Evolutionary conservation across 768 basidiomycete species (phyloP).

Genomic region (Mycena rebaudengoi): DNA sequence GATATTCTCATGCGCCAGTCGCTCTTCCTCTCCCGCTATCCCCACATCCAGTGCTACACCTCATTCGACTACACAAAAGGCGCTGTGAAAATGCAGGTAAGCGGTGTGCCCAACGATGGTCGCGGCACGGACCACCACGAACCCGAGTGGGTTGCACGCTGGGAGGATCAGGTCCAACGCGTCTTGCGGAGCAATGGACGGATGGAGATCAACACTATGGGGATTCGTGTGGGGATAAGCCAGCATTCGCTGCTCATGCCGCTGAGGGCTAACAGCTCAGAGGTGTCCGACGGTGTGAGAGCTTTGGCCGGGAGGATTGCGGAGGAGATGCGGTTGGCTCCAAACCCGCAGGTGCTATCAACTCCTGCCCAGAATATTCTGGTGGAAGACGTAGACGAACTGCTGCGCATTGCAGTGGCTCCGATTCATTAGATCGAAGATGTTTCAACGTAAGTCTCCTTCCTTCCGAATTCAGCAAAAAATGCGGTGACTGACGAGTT

Average conservation of each 20-base stretch:
- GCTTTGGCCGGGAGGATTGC: background rate
- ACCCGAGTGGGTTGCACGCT: background rate
- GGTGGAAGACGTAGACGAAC: background rate
- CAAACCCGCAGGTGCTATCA: background rate
- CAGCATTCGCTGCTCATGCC: background rate
- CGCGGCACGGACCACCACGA: background rate
- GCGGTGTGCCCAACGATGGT: background rate
- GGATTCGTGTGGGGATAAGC: background rate
- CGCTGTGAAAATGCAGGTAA: background rate
- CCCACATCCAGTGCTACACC: background rate
- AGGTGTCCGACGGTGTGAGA: background rate
- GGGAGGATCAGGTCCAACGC: conserved; percentile 1
- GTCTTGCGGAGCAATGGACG: background rate
- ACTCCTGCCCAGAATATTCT: no score
- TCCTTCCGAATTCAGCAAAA: no score
- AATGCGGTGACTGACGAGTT: no score
- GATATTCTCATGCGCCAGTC: background rate
- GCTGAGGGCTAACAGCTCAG: background rate
- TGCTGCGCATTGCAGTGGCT: background rate
- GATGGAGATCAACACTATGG: background rate
- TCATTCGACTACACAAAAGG: background rate
- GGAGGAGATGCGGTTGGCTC: background rate
- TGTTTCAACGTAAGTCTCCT: no score
- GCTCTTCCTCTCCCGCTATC: background rate
- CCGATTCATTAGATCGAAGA: background rate